Percentiles rank a stretch among this genome's conserved stretches.
These are phyloP conservation scores for Tolypocladium inflatum DNA, from an alignment of 2,329 filamentous ascomycete genomes.

Conservation along the genomic window DNA sequence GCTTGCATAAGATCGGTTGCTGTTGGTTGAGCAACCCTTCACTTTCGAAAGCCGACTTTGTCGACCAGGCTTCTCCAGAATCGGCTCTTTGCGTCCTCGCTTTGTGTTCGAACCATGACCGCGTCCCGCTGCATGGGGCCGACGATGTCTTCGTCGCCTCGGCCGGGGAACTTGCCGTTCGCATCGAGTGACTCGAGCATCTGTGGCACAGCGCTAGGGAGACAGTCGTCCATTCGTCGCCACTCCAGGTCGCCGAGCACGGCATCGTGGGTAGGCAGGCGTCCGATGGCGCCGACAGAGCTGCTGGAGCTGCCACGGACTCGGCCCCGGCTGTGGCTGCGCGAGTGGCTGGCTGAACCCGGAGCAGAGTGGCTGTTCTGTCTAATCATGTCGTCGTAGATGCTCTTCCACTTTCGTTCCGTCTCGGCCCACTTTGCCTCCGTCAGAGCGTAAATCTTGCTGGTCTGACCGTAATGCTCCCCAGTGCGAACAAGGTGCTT, in stretches of 20 bases:
- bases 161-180: constrained; percentile 76
- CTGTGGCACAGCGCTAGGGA: constrained; percentile 56
- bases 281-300: constrained; percentile 26
- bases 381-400: constrained; percentile 56
- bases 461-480: constrained; percentile 85
- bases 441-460: constrained; percentile 77
- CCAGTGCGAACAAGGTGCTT: constrained; percentile 81
- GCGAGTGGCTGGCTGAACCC: constrained; percentile 16
- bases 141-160: constrained; percentile 87
- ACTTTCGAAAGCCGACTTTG: constrained; percentile 26
- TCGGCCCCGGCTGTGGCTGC: constrained; percentile 30
- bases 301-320: constrained; percentile 27
- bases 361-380: constrained; percentile 28
- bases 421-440: constrained; percentile 82
- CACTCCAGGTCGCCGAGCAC: constrained; percentile 32
- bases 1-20: neutral
- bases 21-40: neutral
- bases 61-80: constrained; percentile 41
- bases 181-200: constrained; percentile 60
- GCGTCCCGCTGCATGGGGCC: constrained; percentile 71
- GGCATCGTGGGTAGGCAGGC: constrained; percentile 24
- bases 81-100: constrained; percentile 33
- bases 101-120: constrained; percentile 37
- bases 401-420: constrained; percentile 62
- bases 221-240: constrained; percentile 40